phyloP scores from a whole-genome alignment of 129 eudicot species.

The Tanacetum coccineum region DNA sequence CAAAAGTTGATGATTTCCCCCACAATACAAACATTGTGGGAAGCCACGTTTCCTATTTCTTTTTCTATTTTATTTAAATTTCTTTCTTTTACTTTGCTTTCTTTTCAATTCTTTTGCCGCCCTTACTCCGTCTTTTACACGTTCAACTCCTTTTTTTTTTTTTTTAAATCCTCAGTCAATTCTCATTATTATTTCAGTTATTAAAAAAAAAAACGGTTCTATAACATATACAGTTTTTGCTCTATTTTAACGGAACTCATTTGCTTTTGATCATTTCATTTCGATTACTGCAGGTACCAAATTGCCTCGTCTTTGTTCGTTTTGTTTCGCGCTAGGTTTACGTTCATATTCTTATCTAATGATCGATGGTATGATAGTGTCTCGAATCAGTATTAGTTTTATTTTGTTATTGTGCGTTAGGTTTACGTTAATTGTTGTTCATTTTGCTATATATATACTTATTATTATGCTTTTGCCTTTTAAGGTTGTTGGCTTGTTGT shows the following conservation, averaged over 20 bases:
- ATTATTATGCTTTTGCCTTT: too few relatives aligned
- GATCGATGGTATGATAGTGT: background rate
- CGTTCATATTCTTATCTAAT: background rate
- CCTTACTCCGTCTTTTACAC: constrained; percentile 26
- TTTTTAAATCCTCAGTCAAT: constrained; percentile 2
- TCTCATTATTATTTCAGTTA: background rate
- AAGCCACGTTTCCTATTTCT: background rate
- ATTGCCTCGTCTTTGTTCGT: too few relatives aligned
- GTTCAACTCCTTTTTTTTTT: constrained; percentile 1
- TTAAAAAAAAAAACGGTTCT: too few relatives aligned
- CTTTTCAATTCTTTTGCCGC: constrained; percentile 44
- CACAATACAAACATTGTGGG: background rate
- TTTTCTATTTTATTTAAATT: background rate
- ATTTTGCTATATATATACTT: too few relatives aligned
- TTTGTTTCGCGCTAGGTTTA: too few relatives aligned
- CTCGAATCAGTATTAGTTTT: too few relatives aligned
- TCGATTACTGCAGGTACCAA: background rate
- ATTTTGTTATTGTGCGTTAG: background rate
- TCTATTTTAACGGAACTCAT: too few relatives aligned
- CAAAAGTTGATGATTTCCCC: background rate
- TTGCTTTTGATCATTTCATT: background rate
- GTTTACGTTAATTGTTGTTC: background rate
- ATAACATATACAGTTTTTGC: too few relatives aligned
- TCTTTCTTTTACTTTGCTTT: constrained; percentile 29
- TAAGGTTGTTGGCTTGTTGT: background rate